Evolutionary conservation across 306 rosid genomes (phyloP), one percentile per base, ranked within the genome.

Genomic region (Pachyrhizus erosus): DNA sequence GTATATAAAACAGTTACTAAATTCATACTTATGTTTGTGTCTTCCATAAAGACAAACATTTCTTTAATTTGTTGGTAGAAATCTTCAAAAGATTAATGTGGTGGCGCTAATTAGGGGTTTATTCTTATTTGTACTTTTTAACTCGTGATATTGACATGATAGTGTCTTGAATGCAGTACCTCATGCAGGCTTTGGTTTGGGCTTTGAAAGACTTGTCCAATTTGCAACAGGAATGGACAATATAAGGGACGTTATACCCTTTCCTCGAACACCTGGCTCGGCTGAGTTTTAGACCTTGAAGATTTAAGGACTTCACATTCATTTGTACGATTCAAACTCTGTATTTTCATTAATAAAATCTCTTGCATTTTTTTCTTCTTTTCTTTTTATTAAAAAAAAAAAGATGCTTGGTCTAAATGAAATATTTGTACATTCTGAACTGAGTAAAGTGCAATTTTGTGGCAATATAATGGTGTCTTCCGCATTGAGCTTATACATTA

Each of bases 131-230:
- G 60, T 49, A 48, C 79, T 26, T 70, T 20, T 52, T 8, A 52
- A 10, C 26, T 42, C 45, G 0, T 68, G 52, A 39, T n/a, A 49
- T 42, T 83, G 69, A 14, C 77, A 61, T 66, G 70, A 24, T 27
- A 48, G 33, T 75, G 33, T 69, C 43, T 48, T 86, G 88, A 76
- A 48, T 65, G 84, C 86, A 95, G 98, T 95, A 83, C 98, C 97
- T 76, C 98, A 93, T 76, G 96, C 99, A 18, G 99, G 99, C 64
- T 95, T 91, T 83, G 99, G 99, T 75, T 84, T 93, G 84, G 98
- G 99, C 1, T 95, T 95, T 57, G 99, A 93, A 86, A 91, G 99
- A 84, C 97, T 95, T 26, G 93, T 93, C 77, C 99, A 95, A 69
- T 95, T 95, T 82, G 96, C 90, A 34, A 95, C 99, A 51, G 99